Conservation (phyloP, 371 early-diverging fungal species). For the Dichotomocladium elegans region DNA sequence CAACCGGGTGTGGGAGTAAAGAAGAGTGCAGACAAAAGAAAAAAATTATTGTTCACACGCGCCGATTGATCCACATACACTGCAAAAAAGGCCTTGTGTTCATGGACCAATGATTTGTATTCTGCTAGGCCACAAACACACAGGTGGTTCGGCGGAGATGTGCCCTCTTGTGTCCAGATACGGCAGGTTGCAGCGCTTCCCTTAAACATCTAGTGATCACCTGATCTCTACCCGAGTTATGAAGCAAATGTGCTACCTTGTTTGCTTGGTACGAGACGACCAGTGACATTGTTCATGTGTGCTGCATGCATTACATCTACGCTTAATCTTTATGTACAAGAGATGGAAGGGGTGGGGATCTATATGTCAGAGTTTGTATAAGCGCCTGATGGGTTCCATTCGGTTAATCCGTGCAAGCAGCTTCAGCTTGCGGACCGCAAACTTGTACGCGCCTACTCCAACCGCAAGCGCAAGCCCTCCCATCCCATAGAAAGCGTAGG, state of each 20-base stretch:
- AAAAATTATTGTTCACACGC: not conserved
- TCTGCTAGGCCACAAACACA: no score
- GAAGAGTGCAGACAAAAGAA: not conserved
- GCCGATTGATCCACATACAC: not conserved
- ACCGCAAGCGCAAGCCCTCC: slow-evolving; percentile 49
- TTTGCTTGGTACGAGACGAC: no score
- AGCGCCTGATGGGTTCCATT: slow-evolving; percentile 1
- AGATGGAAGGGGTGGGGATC: not conserved
- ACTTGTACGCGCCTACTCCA: slow-evolving; percentile 32
- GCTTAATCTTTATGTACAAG: no score
- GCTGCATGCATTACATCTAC: no score
- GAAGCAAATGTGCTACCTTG: no score
- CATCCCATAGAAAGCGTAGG: slow-evolving; percentile 64
- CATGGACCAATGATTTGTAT: slow-evolving; percentile 7
- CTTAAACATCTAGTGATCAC: no score
- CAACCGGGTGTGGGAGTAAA: not conserved
- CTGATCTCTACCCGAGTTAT: no score
- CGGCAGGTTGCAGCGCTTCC: no score
- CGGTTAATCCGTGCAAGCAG: slow-evolving; percentile 23
- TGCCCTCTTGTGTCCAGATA: no score
- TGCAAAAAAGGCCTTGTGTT: slow-evolving; percentile 4
- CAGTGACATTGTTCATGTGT: no score
- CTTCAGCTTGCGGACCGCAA: slow-evolving; percentile 28
- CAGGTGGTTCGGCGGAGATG: no score
- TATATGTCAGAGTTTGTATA: slow-evolving; percentile 1